Base-by-base conservation (phyloP, 208 protist genomes). In the Leishmania guyanensis region DNA sequence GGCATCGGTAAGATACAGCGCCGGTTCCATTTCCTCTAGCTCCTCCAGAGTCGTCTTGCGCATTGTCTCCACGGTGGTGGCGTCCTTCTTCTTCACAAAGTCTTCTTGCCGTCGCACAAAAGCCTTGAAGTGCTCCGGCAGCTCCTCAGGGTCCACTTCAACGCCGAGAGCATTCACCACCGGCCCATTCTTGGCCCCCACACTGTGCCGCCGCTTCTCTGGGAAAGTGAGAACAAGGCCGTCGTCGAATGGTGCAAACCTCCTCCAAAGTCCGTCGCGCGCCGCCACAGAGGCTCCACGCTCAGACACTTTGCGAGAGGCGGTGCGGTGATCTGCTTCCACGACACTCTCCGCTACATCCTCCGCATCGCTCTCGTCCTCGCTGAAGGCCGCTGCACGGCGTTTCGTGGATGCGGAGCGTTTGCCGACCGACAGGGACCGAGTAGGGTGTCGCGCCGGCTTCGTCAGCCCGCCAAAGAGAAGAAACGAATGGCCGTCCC, bases 21-120 rank as follows among this genome's bases (percentile, higher is more conserved):
- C 85, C 62, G 92, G 90, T 81, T 96, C 93, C 93, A 96, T 96
- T 2, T 79, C 78, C 73, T 98, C 93, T 77, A 88, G 84, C 75
- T 98, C 93, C 29, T 92, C 89, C 71, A 96, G 84, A 1, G 78
- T 88, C n/a, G 79, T 91, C 72, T 91, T 92, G 36, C 89, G 84
- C 81, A 91, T 91, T 17, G 78, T 89, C 56, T 89, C 80, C 5
- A 51, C 58, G 5, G 75, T 64, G 1, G 78, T 79, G n/a, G 86
- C 88, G 60, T 92, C 86, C 71, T 94, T 96, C 83, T 95, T 95
- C 73, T 89, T 90, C 43, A 98, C 33, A 79, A 98, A 98, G 82
- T 98, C 93, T 29, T 96, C 90, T 80, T 98, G 94, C 1, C 93
- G 90, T 9, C 88, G 90, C 58, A 98, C 88, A 81, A 98, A 98